Evolutionary conservation across 352 stramenopile genomes (phyloP).

Genomic region (Pseudoperonospora humuli): DNA sequence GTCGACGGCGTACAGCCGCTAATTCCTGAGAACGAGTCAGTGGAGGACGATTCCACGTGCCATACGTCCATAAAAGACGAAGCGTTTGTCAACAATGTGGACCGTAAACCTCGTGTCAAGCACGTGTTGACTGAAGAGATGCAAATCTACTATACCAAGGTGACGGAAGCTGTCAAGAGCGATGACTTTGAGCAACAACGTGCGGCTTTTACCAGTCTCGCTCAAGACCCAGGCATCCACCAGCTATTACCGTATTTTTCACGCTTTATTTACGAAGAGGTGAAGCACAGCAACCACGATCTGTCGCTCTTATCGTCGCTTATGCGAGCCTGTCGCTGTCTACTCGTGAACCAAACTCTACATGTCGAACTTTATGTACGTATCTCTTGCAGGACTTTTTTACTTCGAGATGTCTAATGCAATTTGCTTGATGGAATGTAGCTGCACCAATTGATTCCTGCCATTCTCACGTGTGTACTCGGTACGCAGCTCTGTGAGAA

Average conservation of each 20-base stretch:
- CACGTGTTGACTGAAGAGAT: constrained; percentile 86
- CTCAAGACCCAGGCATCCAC: constrained; percentile 82
- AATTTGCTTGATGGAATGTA: constrained; percentile 13
- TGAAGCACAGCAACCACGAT: constrained; percentile 80
- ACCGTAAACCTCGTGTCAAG: constrained; percentile 76
- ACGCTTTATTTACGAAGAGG: constrained; percentile 82
- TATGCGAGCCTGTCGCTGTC: constrained; percentile 82
- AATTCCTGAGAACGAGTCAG: constrained; percentile 78
- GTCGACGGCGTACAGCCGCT: constrained; percentile 76
- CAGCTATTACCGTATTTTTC: constrained; percentile 87
- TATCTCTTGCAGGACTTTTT: no score
- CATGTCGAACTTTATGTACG: constrained; percentile 91
- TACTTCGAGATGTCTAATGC: no score
- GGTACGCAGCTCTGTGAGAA: constrained; percentile 85
- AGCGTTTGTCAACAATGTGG: constrained; percentile 53
- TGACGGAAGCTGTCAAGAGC: constrained; percentile 74
- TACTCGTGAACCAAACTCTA: constrained; percentile 88
- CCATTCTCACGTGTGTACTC: constrained; percentile 90
- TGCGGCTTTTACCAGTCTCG: constrained; percentile 69
- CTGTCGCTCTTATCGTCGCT: constrained; percentile 74
- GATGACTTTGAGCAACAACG: constrained; percentile 66
- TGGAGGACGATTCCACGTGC: constrained; percentile 58
- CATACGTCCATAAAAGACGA: constrained; percentile 74
- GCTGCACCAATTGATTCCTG: constrained; percentile 91
- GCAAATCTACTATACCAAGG: constrained; percentile 86